Base-by-base conservation (phyloP, 805 yeast species). In the Tetrapisispora taiwanensis region DNA sequence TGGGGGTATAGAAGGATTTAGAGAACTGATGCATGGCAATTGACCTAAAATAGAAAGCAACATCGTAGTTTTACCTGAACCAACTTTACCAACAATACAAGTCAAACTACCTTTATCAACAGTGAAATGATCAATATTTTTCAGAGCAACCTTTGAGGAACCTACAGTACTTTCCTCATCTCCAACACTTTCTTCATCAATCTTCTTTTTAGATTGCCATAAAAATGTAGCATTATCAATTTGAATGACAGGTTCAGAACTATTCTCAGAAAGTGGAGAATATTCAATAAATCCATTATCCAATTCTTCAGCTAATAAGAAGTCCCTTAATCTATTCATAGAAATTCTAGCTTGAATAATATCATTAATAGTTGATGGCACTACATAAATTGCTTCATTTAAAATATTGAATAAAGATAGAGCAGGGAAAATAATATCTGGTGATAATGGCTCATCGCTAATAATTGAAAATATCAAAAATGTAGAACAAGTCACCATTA, bases 371-470 rank as follows among this genome's bases (percentile, higher is more conserved):
- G 76, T 64, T 1, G 70, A 62, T 0, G 89, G 89, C 40, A 81
- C 70, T 10, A 73, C 72, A 53, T 71, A 69, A 27, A 81, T 73
- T 8, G 85, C 84, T 35, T 69, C 75, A 4, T 79, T 71, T 35
- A 81, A 57, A 46, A 81, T 60, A 47, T 76, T 74, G 52, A 81
- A 76, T 43, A 81, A 63, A 1, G 85, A 65, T 47, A 81, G 66
- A 2, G 85, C 78, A 13, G 88, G 87, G 59, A 81, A 81, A 6
- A 79, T 81, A 46, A 81, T 70, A 36, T 80, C 84, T 12, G 87
- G 78, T 6, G 84, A 72, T 51, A 81, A 65, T 1, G 84, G 82
- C 9, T 53, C 54, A 3, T 65, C 59, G 22, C 71, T 67, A 17
- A 68, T 61, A 12, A 69, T 46, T 4, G 80, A 74, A 58, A 73